Percentiles rank a stretch among this genome's conserved stretches.
These are phyloP conservation scores for Penicilliopsis zonata DNA, from an alignment of 495 filamentous ascomycete genomes.

Conservation along the genomic window DNA sequence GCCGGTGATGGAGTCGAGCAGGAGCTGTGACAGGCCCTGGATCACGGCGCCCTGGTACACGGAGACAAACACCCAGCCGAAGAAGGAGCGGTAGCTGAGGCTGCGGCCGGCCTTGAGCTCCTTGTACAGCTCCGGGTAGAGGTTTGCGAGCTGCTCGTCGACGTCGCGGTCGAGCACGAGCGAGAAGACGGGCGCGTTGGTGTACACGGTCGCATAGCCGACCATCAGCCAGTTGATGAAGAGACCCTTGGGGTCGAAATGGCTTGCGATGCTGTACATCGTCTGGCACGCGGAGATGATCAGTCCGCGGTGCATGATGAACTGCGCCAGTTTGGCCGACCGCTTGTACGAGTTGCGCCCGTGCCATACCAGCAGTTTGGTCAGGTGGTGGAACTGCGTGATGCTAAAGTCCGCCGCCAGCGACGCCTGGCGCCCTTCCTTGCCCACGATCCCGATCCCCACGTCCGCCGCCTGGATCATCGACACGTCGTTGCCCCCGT, in stretches of 20 bases:
- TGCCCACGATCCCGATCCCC: conserved; percentile 94
- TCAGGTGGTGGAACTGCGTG: conserved; percentile 89
- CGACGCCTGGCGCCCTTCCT: conserved; percentile 90
- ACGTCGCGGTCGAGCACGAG: conserved; percentile 96
- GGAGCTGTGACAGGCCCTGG: conserved; percentile 79
- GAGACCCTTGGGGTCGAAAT: conserved; percentile 85
- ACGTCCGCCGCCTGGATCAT: conserved; percentile 99
- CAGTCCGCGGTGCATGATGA: conserved; percentile 94
- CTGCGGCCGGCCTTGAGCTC: conserved; percentile 78
- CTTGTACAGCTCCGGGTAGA: conserved; percentile 96
- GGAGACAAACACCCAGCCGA: conserved; percentile 90
- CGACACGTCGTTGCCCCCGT: conserved; percentile 95
- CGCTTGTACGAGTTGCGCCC: conserved; percentile 95
- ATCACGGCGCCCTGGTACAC: conserved; percentile 94
- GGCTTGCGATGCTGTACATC: conserved; percentile 85
- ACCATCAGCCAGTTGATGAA: conserved; percentile 98
- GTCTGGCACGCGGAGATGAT: conserved; percentile 95
- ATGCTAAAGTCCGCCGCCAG: conserved; percentile 95
- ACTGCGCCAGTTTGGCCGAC: conserved; percentile 88
- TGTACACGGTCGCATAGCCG: conserved; percentile 94
- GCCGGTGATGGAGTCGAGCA: conserved; percentile 59
- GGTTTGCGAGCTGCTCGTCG: conserved; percentile 79
- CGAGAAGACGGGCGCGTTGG: conserved; percentile 85
- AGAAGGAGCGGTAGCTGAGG: conserved; percentile 86
- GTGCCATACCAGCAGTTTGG: conserved; percentile 96